A percentile compares a stretch with the other conserved stretches of the same genome.
These are phyloP conservation scores for Fusarium sp. DNA, from an alignment of 2,329 filamentous ascomycete genomes.

Conservation along the genomic window DNA sequence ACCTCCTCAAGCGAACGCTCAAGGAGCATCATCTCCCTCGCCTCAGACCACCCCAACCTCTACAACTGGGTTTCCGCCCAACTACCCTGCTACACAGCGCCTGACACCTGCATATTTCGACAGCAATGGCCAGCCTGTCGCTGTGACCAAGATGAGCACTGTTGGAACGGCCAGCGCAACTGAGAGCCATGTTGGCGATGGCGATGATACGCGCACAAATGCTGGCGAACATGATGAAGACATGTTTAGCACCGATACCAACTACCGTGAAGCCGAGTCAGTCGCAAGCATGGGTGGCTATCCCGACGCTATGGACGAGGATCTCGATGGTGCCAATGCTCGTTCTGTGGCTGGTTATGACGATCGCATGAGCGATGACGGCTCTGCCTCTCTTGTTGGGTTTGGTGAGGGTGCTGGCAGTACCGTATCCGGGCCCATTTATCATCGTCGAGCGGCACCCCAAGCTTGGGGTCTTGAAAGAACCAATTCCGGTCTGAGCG, in stretches of 20 bases:
- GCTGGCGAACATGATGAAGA: constrained; percentile 70
- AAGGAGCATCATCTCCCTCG: constrained; percentile 51
- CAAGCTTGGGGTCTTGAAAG: constrained; percentile 58
- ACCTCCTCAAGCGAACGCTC: constrained; percentile 47
- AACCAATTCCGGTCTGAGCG: constrained; percentile 62
- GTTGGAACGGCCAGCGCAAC: constrained; percentile 92
- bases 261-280: constrained; percentile 64
- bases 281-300: constrained; percentile 64
- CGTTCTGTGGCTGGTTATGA: constrained; percentile 62
- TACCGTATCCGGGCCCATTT: constrained; percentile 81
- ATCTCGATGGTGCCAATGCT: constrained; percentile 56
- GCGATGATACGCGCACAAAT: constrained; percentile 62
- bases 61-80: constrained; percentile 53
- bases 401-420: constrained; percentile 93
- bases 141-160: constrained; percentile 82
- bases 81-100: constrained; percentile 51
- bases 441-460: constrained; percentile 62
- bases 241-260: constrained; percentile 74
- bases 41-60: constrained; percentile 63
- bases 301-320: constrained; percentile 63
- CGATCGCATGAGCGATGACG: constrained; percentile 87
- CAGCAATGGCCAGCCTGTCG: constrained; percentile 72
- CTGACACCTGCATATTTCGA: constrained; percentile 82
- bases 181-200: constrained; percentile 70
- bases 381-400: constrained; percentile 83